A percentile compares a stretch with the other conserved stretches of the same genome.
phyloP scores from a whole-genome alignment of 2,329 filamentous ascomycete species.

The Trichoderma koningiopsis region DNA sequence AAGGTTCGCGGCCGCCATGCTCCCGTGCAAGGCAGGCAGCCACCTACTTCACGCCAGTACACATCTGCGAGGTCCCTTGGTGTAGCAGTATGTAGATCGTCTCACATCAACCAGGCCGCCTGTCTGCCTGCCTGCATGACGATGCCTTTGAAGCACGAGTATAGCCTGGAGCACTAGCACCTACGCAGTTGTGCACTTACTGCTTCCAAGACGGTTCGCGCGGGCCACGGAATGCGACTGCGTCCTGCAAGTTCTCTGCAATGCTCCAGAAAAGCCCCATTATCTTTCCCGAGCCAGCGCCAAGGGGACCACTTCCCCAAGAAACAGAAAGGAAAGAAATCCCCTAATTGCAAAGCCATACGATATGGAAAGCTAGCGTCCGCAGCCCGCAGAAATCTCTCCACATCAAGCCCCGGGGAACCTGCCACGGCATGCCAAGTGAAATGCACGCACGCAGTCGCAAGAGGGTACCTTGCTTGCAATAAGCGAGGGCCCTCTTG shows the following conservation, averaged over 20 bases:
- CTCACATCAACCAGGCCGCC: background rate
- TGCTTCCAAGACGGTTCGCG: slow-evolving; percentile 5
- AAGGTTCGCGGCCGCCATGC: background rate
- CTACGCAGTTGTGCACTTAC: background rate
- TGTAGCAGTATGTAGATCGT: slow-evolving; percentile 6
- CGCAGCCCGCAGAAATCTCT: background rate
- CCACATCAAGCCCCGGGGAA: slow-evolving; percentile 17
- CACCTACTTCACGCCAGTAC: background rate
- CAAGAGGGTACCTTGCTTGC: slow-evolving; percentile 20
- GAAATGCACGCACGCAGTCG: background rate
- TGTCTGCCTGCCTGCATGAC: background rate
- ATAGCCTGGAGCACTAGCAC: background rate
- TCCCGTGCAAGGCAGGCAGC: background rate
- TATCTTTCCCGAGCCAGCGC: slow-evolving; percentile 6
- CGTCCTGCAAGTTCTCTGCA: slow-evolving; percentile 24
- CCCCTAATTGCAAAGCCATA: slow-evolving; percentile 13
- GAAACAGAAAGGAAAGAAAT: background rate
- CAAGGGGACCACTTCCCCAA: slow-evolving; percentile 11
- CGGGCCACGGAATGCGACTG: slow-evolving; percentile 21
- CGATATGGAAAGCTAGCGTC: background rate
- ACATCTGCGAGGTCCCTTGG: background rate
- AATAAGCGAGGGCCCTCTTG: slow-evolving; percentile 14
- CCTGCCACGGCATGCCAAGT: slow-evolving; percentile 21
- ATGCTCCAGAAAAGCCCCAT: background rate
- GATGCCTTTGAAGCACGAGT: background rate